phyloP scores from a whole-genome alignment of 257 asterid species.

The Nicotiana undulata region DNA sequence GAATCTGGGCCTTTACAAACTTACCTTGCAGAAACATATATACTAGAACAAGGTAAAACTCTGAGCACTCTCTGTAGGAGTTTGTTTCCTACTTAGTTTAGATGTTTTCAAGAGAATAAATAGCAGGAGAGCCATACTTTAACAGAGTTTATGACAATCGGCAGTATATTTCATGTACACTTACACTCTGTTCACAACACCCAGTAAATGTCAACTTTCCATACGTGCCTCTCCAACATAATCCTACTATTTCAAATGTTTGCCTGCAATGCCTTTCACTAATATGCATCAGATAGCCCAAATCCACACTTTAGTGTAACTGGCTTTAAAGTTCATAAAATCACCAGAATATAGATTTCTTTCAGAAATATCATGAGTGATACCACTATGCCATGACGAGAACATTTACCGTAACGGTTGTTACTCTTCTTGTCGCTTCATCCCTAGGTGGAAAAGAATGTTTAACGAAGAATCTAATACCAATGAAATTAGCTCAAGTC shows the following conservation, averaged over 20 bases:
- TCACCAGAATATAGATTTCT: background rate
- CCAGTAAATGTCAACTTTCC: background rate
- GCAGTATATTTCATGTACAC: background rate
- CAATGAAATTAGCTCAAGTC: background rate
- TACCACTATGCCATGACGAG: background rate
- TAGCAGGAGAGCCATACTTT: background rate
- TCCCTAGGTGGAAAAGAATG: background rate
- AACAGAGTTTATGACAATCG: background rate
- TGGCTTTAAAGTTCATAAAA: background rate
- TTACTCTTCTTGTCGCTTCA: background rate
- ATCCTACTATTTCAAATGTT: background rate
- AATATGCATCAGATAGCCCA: background rate
- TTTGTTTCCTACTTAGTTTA: background rate
- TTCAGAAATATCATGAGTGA: background rate
- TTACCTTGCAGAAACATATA: background rate
- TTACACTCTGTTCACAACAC: background rate
- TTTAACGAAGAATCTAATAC: background rate
- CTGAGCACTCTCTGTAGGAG: background rate
- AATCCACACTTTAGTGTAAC: background rate
- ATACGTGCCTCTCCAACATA: background rate
- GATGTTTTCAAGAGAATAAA: background rate
- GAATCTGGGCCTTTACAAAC: background rate
- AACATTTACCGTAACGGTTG: background rate
- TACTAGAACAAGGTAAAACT: background rate
- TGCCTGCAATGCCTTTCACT: background rate